Evolutionary conservation across 1,139 yeast genomes (phyloP).

Genomic region (Suhomyces yuchorum): DNA sequence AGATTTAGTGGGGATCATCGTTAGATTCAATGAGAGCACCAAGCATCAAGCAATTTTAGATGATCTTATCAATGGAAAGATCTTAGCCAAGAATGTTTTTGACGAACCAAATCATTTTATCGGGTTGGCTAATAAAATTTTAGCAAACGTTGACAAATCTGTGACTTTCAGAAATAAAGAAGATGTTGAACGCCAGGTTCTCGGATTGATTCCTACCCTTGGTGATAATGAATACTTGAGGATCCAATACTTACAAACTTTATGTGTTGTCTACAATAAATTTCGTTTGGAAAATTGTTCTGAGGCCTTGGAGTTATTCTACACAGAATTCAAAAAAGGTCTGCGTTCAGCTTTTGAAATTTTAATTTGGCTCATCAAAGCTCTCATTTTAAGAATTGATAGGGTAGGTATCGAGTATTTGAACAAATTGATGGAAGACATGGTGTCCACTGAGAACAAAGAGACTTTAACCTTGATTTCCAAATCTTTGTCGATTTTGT

Average conservation of each 20-base stretch:
- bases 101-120: slow-evolving; percentile 42
- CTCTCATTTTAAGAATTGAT: slow-evolving; percentile 62
- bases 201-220: slow-evolving; percentile 21
- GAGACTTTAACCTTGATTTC: slow-evolving; percentile 32
- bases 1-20: slow-evolving; percentile 38
- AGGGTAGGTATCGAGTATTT: slow-evolving; percentile 44
- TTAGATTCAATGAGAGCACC: slow-evolving; percentile 37
- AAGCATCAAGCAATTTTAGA: slow-evolving; percentile 44
- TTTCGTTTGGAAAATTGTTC: slow-evolving; percentile 17
- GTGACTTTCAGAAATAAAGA: slow-evolving; percentile 15
- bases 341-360: slow-evolving; percentile 44
- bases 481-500: slow-evolving; percentile 61
- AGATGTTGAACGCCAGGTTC: slow-evolving; percentile 19
- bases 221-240: slow-evolving; percentile 34
- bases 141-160: slow-evolving; percentile 53
- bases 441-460: slow-evolving; percentile 12
- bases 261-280: slow-evolving; percentile 61
- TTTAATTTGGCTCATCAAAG: slow-evolving; percentile 71
- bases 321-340: slow-evolving; percentile 1
- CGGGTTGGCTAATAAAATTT: slow-evolving; percentile 49
- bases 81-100: slow-evolving; percentile 22
- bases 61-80: slow-evolving; percentile 31
- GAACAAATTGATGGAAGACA: slow-evolving; percentile 26
- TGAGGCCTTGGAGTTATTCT: slow-evolving; percentile 1
- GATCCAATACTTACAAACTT: slow-evolving; percentile 59